These are phyloP conservation scores for Urtica urens DNA, from an alignment of 306 rosid genomes.

Conservation along the genomic window DNA sequence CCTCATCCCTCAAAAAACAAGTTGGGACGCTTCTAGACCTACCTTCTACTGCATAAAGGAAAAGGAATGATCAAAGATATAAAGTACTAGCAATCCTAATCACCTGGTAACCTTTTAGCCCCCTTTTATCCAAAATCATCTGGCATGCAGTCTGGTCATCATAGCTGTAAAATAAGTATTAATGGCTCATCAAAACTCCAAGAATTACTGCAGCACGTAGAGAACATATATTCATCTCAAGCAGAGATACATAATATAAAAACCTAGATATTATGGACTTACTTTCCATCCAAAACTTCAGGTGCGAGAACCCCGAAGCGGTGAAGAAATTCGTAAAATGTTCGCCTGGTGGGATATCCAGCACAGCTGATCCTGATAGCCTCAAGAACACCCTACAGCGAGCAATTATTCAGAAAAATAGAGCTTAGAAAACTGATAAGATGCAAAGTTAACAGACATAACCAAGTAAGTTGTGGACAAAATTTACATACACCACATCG, in stretches of 20 bases:
- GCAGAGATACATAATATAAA: neutral
- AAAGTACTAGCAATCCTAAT: constrained; percentile 24
- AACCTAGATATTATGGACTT: constrained; percentile 27
- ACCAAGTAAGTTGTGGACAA: constrained; percentile 15
- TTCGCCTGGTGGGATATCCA: constrained; percentile 97
- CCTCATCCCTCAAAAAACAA: no score
- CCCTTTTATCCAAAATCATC: constrained; percentile 83
- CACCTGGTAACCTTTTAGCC: constrained; percentile 96
- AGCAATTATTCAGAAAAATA: constrained; percentile 13
- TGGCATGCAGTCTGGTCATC: constrained; percentile 90
- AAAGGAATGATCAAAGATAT: constrained; percentile 13
- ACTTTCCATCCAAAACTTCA: constrained; percentile 93
- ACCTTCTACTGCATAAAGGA: no score
- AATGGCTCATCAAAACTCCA: constrained; percentile 10
- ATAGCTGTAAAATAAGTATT: constrained; percentile 42
- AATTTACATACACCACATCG: constrained; percentile 95
- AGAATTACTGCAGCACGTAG: constrained; percentile 3
- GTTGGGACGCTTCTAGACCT: no score
- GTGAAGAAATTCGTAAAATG: constrained; percentile 88
- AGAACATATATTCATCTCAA: neutral
- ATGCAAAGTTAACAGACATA: constrained; percentile 14
- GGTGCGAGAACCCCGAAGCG: constrained; percentile 99
- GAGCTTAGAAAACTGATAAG: constrained; percentile 12
- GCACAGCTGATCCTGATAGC: constrained; percentile 99
- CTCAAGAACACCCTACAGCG: constrained; percentile 95